These are phyloP conservation scores for Kalanchoe fedtschenkoi DNA, from an alignment of 164 flowering plant species.

Conservation along the genomic window DNA sequence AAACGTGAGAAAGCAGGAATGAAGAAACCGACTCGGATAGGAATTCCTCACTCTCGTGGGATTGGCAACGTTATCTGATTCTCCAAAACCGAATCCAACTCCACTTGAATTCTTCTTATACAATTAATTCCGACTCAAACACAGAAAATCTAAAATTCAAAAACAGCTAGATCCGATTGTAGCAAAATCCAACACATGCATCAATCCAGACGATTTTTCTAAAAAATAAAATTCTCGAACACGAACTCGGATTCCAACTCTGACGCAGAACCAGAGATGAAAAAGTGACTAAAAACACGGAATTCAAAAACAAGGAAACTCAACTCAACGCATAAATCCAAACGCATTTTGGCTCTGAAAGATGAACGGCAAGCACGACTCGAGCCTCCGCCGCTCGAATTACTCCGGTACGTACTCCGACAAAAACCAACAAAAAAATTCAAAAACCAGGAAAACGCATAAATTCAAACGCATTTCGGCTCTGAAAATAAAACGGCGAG, in stretches of 20 bases:
- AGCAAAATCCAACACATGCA: not conserved
- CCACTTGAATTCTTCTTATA: not conserved
- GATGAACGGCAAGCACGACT: too few relatives aligned
- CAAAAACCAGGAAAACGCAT: too few relatives aligned
- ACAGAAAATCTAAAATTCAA: not conserved
- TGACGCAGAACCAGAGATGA: not conserved
- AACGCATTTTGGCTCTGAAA: too few relatives aligned
- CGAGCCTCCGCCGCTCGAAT: too few relatives aligned
- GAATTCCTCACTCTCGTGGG: not conserved
- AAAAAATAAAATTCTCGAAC: too few relatives aligned
- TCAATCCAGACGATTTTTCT: not conserved
- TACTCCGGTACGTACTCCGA: too few relatives aligned
- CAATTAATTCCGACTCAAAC: not conserved
- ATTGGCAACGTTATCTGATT: not conserved
- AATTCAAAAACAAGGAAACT: not conserved
- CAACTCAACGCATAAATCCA: not conserved
- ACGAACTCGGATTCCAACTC: not conserved
- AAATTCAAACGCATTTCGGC: too few relatives aligned
- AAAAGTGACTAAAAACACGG: not conserved
- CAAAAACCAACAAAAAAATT: too few relatives aligned
- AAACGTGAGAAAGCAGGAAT: too few relatives aligned
- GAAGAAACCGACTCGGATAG: not conserved
- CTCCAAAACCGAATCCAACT: not conserved
- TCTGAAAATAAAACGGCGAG: too few relatives aligned
- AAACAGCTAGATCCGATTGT: too few relatives aligned